Conservation (phyloP, 805 yeast genomes). For the Lachancea lanzarotensis region DNA sequence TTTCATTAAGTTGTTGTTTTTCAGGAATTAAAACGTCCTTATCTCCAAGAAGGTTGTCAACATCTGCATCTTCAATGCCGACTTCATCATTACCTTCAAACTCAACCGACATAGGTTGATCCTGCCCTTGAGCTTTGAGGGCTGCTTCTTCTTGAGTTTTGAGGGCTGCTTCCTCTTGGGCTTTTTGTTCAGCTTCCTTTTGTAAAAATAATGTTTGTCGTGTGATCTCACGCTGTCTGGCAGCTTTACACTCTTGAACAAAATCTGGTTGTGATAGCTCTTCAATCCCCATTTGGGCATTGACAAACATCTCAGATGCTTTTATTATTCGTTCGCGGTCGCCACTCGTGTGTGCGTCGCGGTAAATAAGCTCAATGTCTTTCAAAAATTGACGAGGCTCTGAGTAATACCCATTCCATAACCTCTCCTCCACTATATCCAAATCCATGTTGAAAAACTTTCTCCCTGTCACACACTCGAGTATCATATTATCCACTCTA, state of each 20-base stretch:
- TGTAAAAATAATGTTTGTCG: constrained; percentile 39
- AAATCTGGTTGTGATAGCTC: constrained; percentile 75
- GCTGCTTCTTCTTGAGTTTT: neutral
- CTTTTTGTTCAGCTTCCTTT: constrained; percentile 16
- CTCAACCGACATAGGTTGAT: neutral
- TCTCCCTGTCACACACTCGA: constrained; percentile 71
- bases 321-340: constrained; percentile 76
- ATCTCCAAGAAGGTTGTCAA: no score
- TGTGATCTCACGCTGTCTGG: constrained; percentile 57
- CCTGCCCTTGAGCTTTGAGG: neutral
- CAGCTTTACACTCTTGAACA: constrained; percentile 64
- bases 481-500: constrained; percentile 64
- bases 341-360: constrained; percentile 64
- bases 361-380: constrained; percentile 78
- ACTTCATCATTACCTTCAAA: neutral
- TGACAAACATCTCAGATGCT: constrained; percentile 93
- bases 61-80: neutral
- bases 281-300: constrained; percentile 92
- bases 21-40: neutral
- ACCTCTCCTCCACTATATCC: constrained; percentile 86
- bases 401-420: constrained; percentile 94
- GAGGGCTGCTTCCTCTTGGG: neutral
- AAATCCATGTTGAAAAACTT: constrained; percentile 82
- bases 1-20: neutral
- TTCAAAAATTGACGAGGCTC: constrained; percentile 85